Evolutionary conservation across 305 asterid genomes (phyloP).

Genomic region (Coffea humblotiana): DNA sequence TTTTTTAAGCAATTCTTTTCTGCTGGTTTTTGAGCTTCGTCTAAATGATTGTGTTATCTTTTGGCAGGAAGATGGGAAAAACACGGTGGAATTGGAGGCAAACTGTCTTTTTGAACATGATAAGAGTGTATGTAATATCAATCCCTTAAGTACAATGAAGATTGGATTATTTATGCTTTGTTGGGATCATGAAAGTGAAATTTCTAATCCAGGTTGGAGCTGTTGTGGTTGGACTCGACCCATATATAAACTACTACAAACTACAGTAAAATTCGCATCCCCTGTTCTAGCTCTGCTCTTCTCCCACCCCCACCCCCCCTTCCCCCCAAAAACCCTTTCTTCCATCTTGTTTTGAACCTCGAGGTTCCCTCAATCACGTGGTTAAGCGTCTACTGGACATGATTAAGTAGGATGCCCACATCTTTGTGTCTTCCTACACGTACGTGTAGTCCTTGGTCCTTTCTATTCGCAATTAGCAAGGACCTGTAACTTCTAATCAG

Average conservation of each 20-base stretch:
- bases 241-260: slow-evolving; percentile 74
- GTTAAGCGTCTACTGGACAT: not conserved
- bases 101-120: slow-evolving; percentile 70
- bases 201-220: slow-evolving; percentile 79
- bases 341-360: slow-evolving; percentile 2
- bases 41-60: slow-evolving; percentile 1
- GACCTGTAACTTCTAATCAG: not conserved
- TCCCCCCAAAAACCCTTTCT: not conserved
- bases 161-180: not conserved
- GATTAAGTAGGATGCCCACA: not conserved
- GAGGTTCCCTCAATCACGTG: not conserved
- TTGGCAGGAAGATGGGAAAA: slow-evolving; percentile 80
- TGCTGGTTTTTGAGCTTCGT: not conserved
- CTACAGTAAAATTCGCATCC: slow-evolving; percentile 65
- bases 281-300: slow-evolving; percentile 6
- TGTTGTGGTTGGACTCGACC: slow-evolving; percentile 90
- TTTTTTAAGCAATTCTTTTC: not conserved
- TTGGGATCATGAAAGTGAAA: slow-evolving; percentile 22
- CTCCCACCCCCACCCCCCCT: not conserved
- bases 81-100: slow-evolving; percentile 53
- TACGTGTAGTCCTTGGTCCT: not conserved
- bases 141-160: slow-evolving; percentile 20
- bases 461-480: not conserved
- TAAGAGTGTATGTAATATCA: slow-evolving; percentile 52
- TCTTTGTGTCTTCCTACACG: not conserved